These are phyloP conservation scores for Boletus subparvulus DNA, from an alignment of 768 basidiomycete genomes.

Conservation along the genomic window DNA sequence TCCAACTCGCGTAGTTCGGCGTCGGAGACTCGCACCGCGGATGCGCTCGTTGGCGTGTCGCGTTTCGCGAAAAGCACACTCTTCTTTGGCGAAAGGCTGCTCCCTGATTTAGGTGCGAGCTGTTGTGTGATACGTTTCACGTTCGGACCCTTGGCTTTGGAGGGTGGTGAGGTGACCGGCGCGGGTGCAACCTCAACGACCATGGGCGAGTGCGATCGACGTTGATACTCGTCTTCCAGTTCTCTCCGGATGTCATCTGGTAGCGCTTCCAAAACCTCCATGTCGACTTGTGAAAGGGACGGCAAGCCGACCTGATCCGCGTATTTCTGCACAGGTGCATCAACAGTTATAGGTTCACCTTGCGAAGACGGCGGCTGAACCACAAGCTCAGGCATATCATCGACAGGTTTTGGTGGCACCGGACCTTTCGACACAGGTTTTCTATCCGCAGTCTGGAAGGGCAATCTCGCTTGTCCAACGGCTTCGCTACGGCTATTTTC, in stretches of 20 bases:
- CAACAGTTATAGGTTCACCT: conserved; percentile 17
- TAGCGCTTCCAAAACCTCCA: conserved; percentile 65
- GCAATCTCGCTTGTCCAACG: conserved; percentile 58
- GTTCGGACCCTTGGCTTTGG: conserved; percentile 40
- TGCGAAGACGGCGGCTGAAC: conserved; percentile 37
- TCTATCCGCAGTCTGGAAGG: conserved; percentile 45
- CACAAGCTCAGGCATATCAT: conserved; percentile 18
- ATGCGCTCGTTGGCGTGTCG: conserved; percentile 23
- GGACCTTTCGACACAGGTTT: neutral
- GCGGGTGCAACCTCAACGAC: conserved; percentile 13
- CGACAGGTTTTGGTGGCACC: conserved; percentile 1
- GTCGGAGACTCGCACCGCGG: conserved; percentile 47
- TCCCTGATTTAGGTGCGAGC: conserved; percentile 55
- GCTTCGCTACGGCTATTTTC: conserved; percentile 48
- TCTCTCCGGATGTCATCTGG: conserved; percentile 70
- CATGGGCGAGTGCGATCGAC: conserved; percentile 54
- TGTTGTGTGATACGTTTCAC: conserved; percentile 62
- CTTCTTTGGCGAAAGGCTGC: conserved; percentile 40
- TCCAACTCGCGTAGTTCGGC: conserved; percentile 60
- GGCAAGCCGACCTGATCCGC: conserved; percentile 47
- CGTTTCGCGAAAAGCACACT: conserved; percentile 39
- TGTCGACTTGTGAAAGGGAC: conserved; percentile 75
- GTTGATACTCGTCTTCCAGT: conserved; percentile 63
- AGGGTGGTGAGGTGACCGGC: neutral
- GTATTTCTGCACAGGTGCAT: conserved; percentile 12